These are phyloP conservation scores for Rubia tinctorum DNA, from an alignment of 305 asterid genomes.

Conservation along the genomic window DNA sequence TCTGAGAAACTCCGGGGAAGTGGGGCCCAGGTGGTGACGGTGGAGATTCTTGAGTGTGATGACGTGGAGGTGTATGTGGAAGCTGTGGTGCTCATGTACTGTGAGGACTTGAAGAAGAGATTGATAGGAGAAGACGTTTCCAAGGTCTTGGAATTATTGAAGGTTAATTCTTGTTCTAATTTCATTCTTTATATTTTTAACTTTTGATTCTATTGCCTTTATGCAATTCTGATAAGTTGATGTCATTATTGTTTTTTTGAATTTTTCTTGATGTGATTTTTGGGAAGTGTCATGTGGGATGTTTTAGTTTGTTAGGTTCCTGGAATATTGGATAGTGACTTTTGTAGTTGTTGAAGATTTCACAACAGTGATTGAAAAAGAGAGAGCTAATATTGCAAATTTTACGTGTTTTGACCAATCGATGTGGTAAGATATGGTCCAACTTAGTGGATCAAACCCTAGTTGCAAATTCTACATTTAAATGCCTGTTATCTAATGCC, in stretches of 20 bases:
- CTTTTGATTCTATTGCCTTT: not conserved
- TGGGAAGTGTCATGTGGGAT: no score
- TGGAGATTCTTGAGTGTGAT: constrained; percentile 89
- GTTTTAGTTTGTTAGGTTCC: not conserved
- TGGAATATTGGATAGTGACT: not conserved
- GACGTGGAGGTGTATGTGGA: constrained; percentile 83
- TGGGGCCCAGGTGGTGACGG: constrained; percentile 55
- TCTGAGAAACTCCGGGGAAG: constrained; percentile 63
- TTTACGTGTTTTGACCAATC: no score
- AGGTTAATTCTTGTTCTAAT: constrained; percentile 37
- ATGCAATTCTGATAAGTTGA: not conserved
- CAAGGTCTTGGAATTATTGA: constrained; percentile 63
- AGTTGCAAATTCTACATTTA: not conserved
- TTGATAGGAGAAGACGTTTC: constrained; percentile 60
- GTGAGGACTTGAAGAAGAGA: constrained; percentile 53
- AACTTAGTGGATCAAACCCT: not conserved
- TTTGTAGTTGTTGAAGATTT: not conserved
- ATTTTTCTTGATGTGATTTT: not conserved
- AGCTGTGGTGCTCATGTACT: constrained; percentile 78
- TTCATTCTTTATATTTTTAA: not conserved
- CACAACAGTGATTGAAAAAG: no score
- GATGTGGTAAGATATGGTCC: no score
- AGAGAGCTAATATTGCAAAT: no score
- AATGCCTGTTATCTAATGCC: not conserved
- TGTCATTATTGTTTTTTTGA: not conserved